Base-by-base conservation (phyloP, 352 stramenopile genomes). In the Phytopythium delawarense region DNA sequence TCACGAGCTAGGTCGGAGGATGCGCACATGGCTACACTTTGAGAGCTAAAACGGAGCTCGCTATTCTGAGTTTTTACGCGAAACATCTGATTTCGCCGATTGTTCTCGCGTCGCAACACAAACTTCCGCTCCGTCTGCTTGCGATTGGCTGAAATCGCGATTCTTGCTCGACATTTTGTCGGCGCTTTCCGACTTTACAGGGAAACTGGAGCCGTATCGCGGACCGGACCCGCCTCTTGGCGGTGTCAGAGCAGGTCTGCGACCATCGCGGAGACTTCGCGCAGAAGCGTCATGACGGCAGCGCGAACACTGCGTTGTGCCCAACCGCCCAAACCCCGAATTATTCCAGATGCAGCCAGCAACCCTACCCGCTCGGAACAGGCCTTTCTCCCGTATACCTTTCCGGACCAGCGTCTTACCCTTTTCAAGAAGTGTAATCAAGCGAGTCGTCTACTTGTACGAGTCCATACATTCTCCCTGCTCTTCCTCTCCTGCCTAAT, bases 1-100 rank as follows among this genome's bases (percentile, higher is more conserved):
- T 88, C 61, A 81, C 72, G 21, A 72, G 58, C 37, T 81, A 82
- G 6, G 1, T 28, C 28, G 28, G 2, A 32, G 28, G 28, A 7
- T 35, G 4, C 6, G 11, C 11, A 20, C n/a, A 59, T 59, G 53
- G 53, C 53, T 59, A 48, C 53, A 59, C 7, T 45, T 7, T 11
- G 6, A 6, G 1, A 25, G 42, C 7, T 49, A 25, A 49, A 11
- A 11, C 3, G n/a, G n/a, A 49, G 42, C 42, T 49, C 18, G n/a
- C 15, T 12, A 21, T 45, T 13, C 48, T n/a, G 23, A 54, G n/a
- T 2, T 55, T 55, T 55, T 18, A 55, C 21, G 28, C 28, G 16
- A 40, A 55, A 55, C 28, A 40, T 39, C 49, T 55, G 48, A 54
- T 54, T 54, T 11, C 18, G 12, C 23, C 23, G 48, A 54, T 54